These are phyloP conservation scores for Exophiala xenobiotica DNA, from an alignment of 2,329 filamentous ascomycete species.

Conservation along the genomic window DNA sequence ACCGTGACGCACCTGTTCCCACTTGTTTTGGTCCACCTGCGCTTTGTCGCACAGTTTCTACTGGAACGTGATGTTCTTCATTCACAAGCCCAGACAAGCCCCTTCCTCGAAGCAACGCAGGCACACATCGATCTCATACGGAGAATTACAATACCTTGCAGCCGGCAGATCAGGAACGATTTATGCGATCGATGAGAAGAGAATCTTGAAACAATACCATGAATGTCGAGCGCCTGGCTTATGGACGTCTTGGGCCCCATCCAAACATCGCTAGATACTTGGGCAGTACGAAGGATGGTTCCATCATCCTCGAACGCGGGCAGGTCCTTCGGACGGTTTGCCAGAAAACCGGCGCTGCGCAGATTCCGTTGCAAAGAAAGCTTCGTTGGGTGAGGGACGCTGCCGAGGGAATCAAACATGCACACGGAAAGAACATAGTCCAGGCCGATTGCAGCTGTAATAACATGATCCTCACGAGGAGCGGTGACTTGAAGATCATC, in stretches of 20 bases:
- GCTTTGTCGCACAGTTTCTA: no score
- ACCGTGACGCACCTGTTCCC: no score
- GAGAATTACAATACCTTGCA: slow-evolving; percentile 10
- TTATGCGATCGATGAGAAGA: slow-evolving; percentile 15
- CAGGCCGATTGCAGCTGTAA: slow-evolving; percentile 12
- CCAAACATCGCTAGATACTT: slow-evolving; percentile 18
- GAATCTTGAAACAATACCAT: slow-evolving; percentile 15
- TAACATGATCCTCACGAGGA: slow-evolving; percentile 13
- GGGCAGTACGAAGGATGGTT: slow-evolving; percentile 15
- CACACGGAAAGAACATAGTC: slow-evolving; percentile 12
- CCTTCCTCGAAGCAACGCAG: no score
- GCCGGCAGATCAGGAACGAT: slow-evolving; percentile 4
- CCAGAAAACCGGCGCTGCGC: slow-evolving; percentile 5
- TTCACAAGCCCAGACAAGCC: no score
- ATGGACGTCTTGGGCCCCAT: slow-evolving; percentile 9
- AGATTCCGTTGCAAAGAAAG: slow-evolving; percentile 12
- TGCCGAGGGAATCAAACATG: slow-evolving; percentile 11
- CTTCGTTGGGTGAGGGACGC: slow-evolving; percentile 9
- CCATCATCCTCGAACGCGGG: slow-evolving; percentile 14
- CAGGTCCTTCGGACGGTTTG: slow-evolving; percentile 6
- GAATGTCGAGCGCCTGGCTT: slow-evolving; percentile 15
- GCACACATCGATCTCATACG: no score
- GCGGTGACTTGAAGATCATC: slow-evolving; percentile 1
- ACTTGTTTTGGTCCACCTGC: no score
- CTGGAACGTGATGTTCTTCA: no score